Base-by-base conservation (phyloP, 164 flowering plant genomes). In the Tinospora cordifolia region DNA sequence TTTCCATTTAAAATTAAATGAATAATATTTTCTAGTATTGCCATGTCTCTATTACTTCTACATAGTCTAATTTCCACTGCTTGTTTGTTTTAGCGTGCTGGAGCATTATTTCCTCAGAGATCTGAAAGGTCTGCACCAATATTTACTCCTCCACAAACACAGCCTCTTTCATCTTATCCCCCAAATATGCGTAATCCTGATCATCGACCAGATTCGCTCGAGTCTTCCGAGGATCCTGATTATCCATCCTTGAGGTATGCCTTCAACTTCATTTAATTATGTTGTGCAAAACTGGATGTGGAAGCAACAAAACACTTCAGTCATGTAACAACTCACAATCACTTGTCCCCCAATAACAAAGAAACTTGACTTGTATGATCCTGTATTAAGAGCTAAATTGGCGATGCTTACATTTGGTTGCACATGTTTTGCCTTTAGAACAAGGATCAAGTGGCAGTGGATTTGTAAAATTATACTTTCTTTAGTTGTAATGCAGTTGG, bases 41-140 rank as follows among this genome's bases (percentile, higher is more conserved):
- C 17, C 36, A 30, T 65, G 15, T 13, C 8, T 26, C n/a, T n/a
- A 27, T 60, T 54, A 9, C 27, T 30, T 51, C 44, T n/a, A 54
- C 17, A n/a, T 39, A 36, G 26, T 66, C 11, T 40, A 24, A 40
- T 41, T 40, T 14, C 15, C n/a, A 63, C 5, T 39, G 10, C 25
- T 24, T n/a, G n/a, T 59, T 27, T 7, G 25, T 76, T 70, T 71
- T 89, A 93, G 99, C 97, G 97, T 66, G 86, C 91, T 72, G 99
- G 99, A 66, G 99, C 93, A 76, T 96, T 89, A 27, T 92, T 95
- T 80, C 99, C 99, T 74, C 91, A 85, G 78, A 85, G 90, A 71
- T 67, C 92, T 66, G 98, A 92, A 76, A 81, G 84, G 67, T 73
- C 90, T 78, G 94, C 91, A 19, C 93, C 98, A 25, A 88, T 87